A percentile compares a stretch with the other conserved stretches of the same genome.
Conservation (phyloP, 768 basidiomycete species). For the Pilatotrama ljubarskyi region DNA sequence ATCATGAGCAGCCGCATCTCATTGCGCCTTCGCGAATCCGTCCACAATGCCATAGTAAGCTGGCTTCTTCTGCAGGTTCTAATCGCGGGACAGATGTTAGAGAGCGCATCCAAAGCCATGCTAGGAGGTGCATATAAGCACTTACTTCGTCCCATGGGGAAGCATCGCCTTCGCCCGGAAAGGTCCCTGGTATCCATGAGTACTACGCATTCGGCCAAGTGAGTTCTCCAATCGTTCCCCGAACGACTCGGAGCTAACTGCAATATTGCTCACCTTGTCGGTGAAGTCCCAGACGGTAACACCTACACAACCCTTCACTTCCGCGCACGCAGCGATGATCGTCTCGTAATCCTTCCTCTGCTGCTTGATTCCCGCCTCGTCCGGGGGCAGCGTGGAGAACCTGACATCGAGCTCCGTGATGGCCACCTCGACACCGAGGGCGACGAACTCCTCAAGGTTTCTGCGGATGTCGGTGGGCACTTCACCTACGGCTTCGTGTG, state of each 20-base stretch:
- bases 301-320: conserved; percentile 35
- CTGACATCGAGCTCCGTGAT: conserved; percentile 69
- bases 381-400: conserved; percentile 47
- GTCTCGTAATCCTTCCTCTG: conserved; percentile 57
- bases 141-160: conserved; percentile 32
- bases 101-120: not conserved
- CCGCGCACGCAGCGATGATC: conserved; percentile 52
- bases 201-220: conserved; percentile 17
- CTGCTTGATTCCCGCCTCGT: conserved; percentile 45
- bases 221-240: not conserved
- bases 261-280: conserved; percentile 29
- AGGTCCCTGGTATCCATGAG: conserved; percentile 36
- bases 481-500: conserved; percentile 56
- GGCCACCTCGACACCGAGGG: conserved; percentile 65
- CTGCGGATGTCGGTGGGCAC: conserved; percentile 47
- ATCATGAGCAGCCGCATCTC: not conserved
- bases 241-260: not conserved
- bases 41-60: conserved; percentile 8
- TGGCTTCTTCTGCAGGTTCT: conserved; percentile 6
- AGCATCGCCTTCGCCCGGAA: conserved; percentile 34
- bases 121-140: not conserved
- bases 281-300: conserved; percentile 44
- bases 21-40: not conserved
- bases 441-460: conserved; percentile 52
- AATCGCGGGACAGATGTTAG: not conserved